These are phyloP conservation scores for Kregervanrija delftensis DNA, from an alignment of 805 yeast species.

Conservation along the genomic window DNA sequence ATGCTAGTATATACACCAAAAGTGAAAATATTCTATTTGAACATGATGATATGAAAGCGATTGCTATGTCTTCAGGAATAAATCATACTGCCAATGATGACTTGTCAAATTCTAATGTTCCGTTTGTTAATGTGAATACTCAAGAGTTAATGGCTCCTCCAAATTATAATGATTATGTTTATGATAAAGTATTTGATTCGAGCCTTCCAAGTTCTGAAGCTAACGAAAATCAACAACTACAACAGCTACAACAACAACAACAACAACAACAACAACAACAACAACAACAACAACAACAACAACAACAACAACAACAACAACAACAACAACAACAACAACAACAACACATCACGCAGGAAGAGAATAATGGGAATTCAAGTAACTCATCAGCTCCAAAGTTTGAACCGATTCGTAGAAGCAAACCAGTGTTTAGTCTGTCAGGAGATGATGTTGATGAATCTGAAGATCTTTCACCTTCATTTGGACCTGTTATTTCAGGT, in stretches of 20 bases:
- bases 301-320: too few species aligned
- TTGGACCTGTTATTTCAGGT: slow-evolving; percentile 11
- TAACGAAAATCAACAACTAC: not conserved
- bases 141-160: slow-evolving; percentile 73
- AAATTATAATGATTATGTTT: slow-evolving; percentile 70
- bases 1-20: slow-evolving; percentile 19
- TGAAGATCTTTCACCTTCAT: not conserved
- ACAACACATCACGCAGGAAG: too few species aligned
- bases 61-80: slow-evolving; percentile 1
- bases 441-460: too few species aligned
- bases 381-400: not conserved
- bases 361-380: too few species aligned
- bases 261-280: not conserved
- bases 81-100: not conserved
- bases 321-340: too few species aligned
- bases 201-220: too few species aligned
- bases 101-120: slow-evolving; percentile 5
- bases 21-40: slow-evolving; percentile 24
- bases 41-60: slow-evolving; percentile 13
- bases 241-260: slow-evolving; percentile 11
- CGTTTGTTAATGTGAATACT: slow-evolving; percentile 19
- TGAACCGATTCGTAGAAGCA: not conserved
- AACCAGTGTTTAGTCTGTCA: too few species aligned
- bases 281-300: too few species aligned
- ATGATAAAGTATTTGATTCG: slow-evolving; percentile 59